Conservation (phyloP, 1,284 basidiomycete species). For the Phaffia rhodozyma region DNA sequence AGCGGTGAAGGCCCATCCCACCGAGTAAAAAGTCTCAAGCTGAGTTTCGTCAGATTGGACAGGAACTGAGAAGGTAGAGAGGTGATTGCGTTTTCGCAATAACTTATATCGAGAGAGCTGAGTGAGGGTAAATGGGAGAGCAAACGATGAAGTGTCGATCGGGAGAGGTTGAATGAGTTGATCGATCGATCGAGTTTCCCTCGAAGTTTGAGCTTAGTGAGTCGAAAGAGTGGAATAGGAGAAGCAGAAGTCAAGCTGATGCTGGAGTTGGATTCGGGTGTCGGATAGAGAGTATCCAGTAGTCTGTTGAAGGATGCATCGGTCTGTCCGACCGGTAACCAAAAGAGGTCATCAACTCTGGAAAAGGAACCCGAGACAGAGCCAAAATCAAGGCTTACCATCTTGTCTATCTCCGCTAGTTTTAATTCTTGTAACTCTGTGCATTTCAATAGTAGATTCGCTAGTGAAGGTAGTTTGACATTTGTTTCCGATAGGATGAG, state of each 20-base stretch:
- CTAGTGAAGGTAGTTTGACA: neutral
- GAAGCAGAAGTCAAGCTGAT: neutral
- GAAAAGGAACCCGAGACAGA: too few species aligned
- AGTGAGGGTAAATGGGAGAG: neutral
- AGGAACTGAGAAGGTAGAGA: neutral
- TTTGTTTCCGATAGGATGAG: conserved; percentile 5
- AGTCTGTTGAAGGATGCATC: neutral
- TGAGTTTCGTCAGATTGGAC: neutral
- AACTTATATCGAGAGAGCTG: neutral
- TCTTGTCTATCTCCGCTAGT: neutral
- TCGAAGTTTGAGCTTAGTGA: conserved; percentile 11
- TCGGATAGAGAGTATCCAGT: neutral
- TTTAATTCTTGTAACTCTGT: neutral
- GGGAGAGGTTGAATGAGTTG: too few species aligned
- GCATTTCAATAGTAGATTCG: neutral
- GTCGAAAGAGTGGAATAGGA: neutral
- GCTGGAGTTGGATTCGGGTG: too few species aligned
- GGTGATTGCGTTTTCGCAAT: neutral
- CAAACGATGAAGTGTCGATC: too few species aligned
- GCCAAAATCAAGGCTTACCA: neutral
- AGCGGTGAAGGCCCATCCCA: neutral
- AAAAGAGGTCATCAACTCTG: neutral
- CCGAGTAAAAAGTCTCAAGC: conserved; percentile 12
- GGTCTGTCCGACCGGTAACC: neutral
- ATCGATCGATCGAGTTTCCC: neutral